Base-by-base conservation (phyloP, 2,329 filamentous ascomycete genomes). In the Colletotrichum liaoningense region DNA sequence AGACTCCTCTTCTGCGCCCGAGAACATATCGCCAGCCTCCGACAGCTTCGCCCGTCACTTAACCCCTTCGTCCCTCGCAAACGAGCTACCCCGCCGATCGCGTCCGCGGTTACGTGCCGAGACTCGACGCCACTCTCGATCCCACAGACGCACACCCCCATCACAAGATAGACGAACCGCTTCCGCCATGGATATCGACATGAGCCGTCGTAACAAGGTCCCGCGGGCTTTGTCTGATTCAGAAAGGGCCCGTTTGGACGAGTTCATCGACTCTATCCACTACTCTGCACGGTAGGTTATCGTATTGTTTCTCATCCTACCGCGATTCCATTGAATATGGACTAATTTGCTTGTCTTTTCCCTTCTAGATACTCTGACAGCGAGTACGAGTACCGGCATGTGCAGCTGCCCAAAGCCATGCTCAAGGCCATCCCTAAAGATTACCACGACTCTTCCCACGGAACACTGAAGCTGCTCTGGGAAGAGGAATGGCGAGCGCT, bases 401-500 rank as follows among this genome's bases (percentile, higher is more conserved):
- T 99, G 72, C 95, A 98, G 84, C 91, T 99, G 35, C 97, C 97
- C 56, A 99, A 99, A 86, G 93, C 95, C 78, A 99, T 99, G 97
- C 92, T 99, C 76, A 98, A 98, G 85, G 93, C 91, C 54, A 98
- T 99, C 78, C 97, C 97, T 24, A 93, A 95, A 82, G 96, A 98
- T 76, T 98, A 98, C 84, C 96, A 97, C 81, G 95, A 98, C 83
- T 89, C 92, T 63, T 87, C 91, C 65, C 95, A 97, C 84, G 97
- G 97, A 75, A 98, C 96, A 6, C 86, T 99, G 83, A 99, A 98
- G 87, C 87, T 99, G 77, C 86, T 99, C 74, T 98, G 96, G 95
- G 97, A 99, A 84, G 96, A 98, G 77, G 97, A 99, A 86, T 99
- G 97, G 97, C 92, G 97, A 84, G 95, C 93, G 46, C 89, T 99